These are phyloP conservation scores for Stentor roeselii DNA, from an alignment of 73 alveolate species.

Conservation along the genomic window DNA sequence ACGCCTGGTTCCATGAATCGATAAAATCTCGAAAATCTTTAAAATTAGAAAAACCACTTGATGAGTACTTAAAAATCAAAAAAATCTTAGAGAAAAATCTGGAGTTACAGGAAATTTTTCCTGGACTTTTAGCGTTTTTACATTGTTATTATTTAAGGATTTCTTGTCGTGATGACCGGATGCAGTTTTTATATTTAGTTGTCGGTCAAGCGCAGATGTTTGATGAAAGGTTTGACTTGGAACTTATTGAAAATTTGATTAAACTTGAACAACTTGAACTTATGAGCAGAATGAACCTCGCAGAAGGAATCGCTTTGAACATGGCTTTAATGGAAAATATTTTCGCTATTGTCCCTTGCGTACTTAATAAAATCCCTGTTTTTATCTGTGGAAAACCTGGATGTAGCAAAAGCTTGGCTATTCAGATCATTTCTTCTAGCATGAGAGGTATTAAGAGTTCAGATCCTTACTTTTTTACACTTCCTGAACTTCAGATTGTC, in stretches of 20 bases:
- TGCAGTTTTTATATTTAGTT: too few relatives aligned
- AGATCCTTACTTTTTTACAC: not conserved
- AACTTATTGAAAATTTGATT: not conserved
- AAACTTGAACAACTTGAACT: conserved; percentile 23
- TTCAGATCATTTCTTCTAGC: conserved; percentile 34
- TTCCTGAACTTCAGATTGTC: not conserved
- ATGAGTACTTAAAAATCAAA: not conserved
- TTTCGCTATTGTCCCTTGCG: conserved; percentile 48
- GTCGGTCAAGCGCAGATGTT: too few relatives aligned
- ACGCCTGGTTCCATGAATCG: not conserved
- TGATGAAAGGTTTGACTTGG: too few relatives aligned
- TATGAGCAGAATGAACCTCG: conserved; percentile 12
- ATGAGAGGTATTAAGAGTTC: conserved; percentile 1
- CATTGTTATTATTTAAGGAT: conserved; percentile 50
- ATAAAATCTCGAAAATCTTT: not conserved
- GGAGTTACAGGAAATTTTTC: not conserved
- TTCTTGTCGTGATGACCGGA: not conserved
- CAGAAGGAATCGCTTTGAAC: conserved; percentile 32
- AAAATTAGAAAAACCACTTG: not conserved
- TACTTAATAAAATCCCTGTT: conserved; percentile 54
- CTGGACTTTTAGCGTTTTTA: conserved; percentile 49
- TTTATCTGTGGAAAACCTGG: conserved; percentile 76
- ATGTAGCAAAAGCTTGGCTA: conserved; percentile 58
- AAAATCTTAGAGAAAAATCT: not conserved
- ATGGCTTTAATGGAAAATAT: conserved; percentile 57